Base-by-base conservation (phyloP, 1,284 basidiomycete species). In the Ustilago loliicola region DNA sequence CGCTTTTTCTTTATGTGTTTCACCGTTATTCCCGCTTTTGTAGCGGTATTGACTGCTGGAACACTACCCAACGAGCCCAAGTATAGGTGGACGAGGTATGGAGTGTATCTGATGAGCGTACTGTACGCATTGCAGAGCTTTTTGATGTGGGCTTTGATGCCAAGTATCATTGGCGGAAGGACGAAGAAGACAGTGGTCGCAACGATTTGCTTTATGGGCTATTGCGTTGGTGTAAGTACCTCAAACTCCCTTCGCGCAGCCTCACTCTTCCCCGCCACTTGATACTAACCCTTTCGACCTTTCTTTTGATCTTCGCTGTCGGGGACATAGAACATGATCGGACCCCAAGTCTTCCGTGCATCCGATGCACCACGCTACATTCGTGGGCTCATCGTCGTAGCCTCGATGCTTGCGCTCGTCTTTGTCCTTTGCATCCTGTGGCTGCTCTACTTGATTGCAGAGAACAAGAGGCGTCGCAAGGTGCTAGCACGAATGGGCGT, bases 1-100 rank as follows among this genome's bases (percentile, higher is more conserved):
- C 67, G 85, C 15, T 85, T 86, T 77, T 84, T 76, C 55, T 83
- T 82, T 57, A 85, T 85, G 81, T 68, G 82, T 62, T 64, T 82
- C 57, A 76, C 61, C 25, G 52, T 60, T 13, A 29, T 75, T 21
- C 55, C 64, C 19, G 47, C 64, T 0, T 75, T 66, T 32, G 52
- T 60, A 1, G 56, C 59, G 23, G 71, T 79, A 58, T 40, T 79
- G 53, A 56, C 66, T 23, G 65, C 75, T 23, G 77, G 77, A 0
- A 60, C 69, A 9, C 58, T 79, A 15, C 77, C 77, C 1, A 30
- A 53, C 21, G 54, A 59, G 27, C 34, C 62, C 2, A 50, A 51
- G 11, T 83, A 83, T 69, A 67, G 66, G 47, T 85, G 83, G 83
- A 59, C 45, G 32, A 81, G 81, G 54, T 83, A 80, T 77, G 80